phyloP scores from a whole-genome alignment of 257 asterid species.

The Rauvolfia tetraphylla region DNA sequence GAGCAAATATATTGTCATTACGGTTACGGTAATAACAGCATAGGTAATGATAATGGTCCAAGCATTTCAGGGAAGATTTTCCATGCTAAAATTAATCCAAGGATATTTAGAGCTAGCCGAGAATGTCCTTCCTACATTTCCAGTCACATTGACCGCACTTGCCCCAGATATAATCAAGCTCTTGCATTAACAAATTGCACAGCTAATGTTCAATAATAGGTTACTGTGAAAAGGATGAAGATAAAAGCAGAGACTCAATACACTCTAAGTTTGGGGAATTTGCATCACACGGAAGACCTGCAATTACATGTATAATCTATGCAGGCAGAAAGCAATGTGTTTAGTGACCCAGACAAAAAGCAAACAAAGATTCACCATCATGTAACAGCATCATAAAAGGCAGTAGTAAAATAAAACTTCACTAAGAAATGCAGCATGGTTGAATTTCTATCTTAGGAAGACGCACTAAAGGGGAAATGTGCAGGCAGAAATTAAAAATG shows the following conservation, averaged over 20 bases:
- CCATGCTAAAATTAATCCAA: neutral
- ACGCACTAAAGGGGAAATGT: neutral
- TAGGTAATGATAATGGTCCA: neutral
- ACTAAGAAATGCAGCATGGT: neutral
- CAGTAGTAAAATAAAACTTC: neutral
- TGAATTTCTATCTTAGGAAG: neutral
- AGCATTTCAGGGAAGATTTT: neutral
- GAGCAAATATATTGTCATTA: neutral
- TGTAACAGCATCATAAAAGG: no score
- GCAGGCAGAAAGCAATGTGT: neutral
- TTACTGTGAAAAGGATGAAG: neutral
- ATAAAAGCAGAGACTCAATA: neutral
- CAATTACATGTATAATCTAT: neutral
- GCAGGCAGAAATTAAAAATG: neutral
- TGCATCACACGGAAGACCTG: neutral
- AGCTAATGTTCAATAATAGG: neutral
- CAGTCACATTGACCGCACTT: neutral
- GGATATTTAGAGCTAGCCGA: neutral
- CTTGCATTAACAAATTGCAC: neutral
- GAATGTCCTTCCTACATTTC: neutral
- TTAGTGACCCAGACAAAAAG: neutral
- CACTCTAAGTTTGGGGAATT: neutral
- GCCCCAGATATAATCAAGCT: neutral
- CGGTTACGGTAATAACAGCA: neutral
- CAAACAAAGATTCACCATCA: neutral